Evolutionary conservation across 129 eudicot genomes (phyloP).

Genomic region (Lonicera japonica): DNA sequence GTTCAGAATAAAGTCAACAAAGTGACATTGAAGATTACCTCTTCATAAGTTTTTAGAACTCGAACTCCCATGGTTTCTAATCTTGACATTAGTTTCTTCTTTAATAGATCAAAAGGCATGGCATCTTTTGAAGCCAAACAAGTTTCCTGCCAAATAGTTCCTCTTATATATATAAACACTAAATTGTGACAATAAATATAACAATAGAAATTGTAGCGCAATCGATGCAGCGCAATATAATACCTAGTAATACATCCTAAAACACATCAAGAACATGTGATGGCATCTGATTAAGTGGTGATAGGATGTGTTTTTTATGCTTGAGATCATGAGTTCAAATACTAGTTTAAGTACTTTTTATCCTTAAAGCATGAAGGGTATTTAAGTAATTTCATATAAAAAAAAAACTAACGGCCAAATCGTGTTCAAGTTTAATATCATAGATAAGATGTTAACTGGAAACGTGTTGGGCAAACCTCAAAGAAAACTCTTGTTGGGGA

Average conservation of each 20-base stretch:
- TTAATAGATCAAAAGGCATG: constrained; percentile 82
- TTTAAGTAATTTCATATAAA: too few species aligned
- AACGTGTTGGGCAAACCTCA: constrained; percentile 46
- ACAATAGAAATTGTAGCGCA: neutral
- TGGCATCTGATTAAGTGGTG: too few species aligned
- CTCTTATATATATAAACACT: constrained; percentile 1
- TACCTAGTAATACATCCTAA: too few species aligned
- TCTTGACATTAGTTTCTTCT: constrained; percentile 78
- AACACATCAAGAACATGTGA: too few species aligned
- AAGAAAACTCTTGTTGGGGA: constrained; percentile 87
- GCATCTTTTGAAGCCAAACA: constrained; percentile 96
- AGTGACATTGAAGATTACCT: constrained; percentile 42
- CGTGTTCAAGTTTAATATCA: too few species aligned
- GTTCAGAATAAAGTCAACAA: neutral
- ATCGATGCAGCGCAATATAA: too few species aligned
- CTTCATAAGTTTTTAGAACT: constrained; percentile 72
- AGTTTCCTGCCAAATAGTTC: constrained; percentile 60
- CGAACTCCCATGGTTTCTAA: constrained; percentile 74
- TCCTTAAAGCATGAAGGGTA: too few species aligned
- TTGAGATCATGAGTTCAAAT: too few species aligned
- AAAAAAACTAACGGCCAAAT: too few species aligned
- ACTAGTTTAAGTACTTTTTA: too few species aligned
- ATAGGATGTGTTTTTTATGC: too few species aligned
- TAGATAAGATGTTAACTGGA: neutral
- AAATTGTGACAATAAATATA: neutral